phyloP scores from a whole-genome alignment of 1,284 basidiomycete genomes.

The Porphyrellus sp. region DNA sequence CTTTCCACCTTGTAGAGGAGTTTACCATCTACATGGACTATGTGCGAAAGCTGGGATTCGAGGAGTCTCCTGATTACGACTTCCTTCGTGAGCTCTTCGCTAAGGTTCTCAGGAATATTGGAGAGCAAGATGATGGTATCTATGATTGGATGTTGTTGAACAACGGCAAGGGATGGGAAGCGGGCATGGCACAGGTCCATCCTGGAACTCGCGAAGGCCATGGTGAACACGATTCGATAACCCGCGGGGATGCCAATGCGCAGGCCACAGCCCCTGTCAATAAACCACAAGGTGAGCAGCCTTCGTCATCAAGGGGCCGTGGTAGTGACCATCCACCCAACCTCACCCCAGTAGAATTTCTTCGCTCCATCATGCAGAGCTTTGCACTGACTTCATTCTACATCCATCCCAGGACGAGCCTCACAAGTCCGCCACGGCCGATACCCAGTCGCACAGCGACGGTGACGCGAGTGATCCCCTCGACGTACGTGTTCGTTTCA shows the following conservation, averaged over 20 bases:
- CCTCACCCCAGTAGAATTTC: neutral
- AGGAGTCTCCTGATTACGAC: slow-evolving; percentile 96
- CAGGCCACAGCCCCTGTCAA: slow-evolving; percentile 61
- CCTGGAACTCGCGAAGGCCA: slow-evolving; percentile 44
- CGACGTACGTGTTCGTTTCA: neutral
- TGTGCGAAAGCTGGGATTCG: slow-evolving; percentile 92
- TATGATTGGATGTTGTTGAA: slow-evolving; percentile 99
- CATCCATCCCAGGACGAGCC: neutral
- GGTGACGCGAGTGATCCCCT: neutral
- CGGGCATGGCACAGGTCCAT: slow-evolving; percentile 58
- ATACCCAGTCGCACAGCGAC: neutral
- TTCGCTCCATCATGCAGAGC: neutral
- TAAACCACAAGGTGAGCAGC: too few relatives aligned
- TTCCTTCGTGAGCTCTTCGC: slow-evolving; percentile 93
- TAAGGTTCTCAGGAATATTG: slow-evolving; percentile 86
- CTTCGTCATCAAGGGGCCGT: too few relatives aligned
- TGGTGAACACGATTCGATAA: slow-evolving; percentile 42
- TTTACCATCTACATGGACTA: slow-evolving; percentile 98
- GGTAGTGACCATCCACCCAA: too few relatives aligned
- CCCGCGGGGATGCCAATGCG: slow-evolving; percentile 51
- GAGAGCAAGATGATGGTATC: slow-evolving; percentile 88
- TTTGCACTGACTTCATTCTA: neutral
- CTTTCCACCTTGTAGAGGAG: slow-evolving; percentile 63
- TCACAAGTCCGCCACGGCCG: neutral
- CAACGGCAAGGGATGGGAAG: slow-evolving; percentile 85